phyloP scores from a whole-genome alignment of 768 basidiomycete species.

The Mycena vitilis region DNA sequence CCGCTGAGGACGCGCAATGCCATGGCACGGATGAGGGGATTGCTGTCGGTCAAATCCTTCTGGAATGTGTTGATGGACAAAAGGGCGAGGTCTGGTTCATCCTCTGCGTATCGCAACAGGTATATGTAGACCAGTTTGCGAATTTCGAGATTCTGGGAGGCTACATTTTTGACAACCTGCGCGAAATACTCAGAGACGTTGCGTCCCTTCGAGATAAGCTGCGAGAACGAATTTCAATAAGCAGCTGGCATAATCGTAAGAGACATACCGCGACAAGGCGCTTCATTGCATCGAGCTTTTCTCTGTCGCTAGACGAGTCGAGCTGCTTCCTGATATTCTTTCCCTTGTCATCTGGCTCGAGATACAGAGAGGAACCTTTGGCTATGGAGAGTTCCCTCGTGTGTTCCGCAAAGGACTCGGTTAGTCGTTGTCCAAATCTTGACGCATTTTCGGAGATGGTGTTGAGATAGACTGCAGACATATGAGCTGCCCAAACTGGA shows the following conservation, averaged over 20 bases:
- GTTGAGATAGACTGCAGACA: conserved; percentile 62
- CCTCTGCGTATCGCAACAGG: conserved; percentile 91
- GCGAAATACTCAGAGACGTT: conserved; percentile 95
- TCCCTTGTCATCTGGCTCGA: conserved; percentile 85
- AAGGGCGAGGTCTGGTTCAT: conserved; percentile 93
- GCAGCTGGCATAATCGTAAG: conserved; percentile 2
- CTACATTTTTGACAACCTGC: conserved; percentile 97
- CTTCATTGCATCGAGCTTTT: conserved; percentile 96
- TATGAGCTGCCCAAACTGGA: conserved; percentile 28
- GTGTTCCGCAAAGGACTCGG: conserved; percentile 85
- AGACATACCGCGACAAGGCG: conserved; percentile 88
- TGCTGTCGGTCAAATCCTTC: conserved; percentile 92
- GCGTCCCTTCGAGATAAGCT: conserved; percentile 94
- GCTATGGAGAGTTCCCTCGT: conserved; percentile 77
- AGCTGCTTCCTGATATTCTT: conserved; percentile 88
- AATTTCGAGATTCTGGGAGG: conserved; percentile 91
- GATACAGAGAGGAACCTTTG: conserved; percentile 65
- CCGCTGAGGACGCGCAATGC: conserved; percentile 93
- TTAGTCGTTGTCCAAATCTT: conserved; percentile 83
- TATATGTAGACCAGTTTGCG: conserved; percentile 99
- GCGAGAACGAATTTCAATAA: conserved; percentile 7
- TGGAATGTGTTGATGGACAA: conserved; percentile 99
- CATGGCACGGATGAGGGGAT: conserved; percentile 96
- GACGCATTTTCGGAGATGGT: conserved; percentile 85
- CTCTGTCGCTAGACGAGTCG: conserved; percentile 88